A percentile compares a stretch with the other conserved stretches of the same genome.
Evolutionary conservation across 148 eudicot species (phyloP).

Genomic region (Arctostaphylos glauca): DNA sequence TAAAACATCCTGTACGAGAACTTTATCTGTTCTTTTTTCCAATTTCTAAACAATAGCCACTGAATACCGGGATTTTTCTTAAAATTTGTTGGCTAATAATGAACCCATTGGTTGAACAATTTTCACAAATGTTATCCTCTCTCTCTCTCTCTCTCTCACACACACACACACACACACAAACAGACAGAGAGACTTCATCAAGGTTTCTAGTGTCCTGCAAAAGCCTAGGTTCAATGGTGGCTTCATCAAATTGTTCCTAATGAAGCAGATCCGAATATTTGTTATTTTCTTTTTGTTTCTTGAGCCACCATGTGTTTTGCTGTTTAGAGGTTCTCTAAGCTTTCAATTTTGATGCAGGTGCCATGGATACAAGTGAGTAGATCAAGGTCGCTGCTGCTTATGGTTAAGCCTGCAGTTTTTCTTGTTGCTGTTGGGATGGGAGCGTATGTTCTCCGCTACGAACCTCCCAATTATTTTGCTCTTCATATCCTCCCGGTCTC

Average conservation of each 20-base stretch:
- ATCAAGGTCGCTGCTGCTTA: constrained; percentile 81
- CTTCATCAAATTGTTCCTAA: neutral
- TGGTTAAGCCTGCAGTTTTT: constrained; percentile 76
- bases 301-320: neutral
- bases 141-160: neutral
- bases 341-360: constrained; percentile 40
- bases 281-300: neutral
- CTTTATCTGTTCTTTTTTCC: neutral
- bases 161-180: neutral
- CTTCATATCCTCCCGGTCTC: neutral
- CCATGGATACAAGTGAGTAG: constrained; percentile 98
- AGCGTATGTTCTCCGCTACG: constrained; percentile 51
- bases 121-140: neutral
- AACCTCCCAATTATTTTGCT: constrained; percentile 9
- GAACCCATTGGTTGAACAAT: neutral
- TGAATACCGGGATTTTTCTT: neutral
- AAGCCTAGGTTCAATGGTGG: constrained; percentile 8
- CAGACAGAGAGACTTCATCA: neutral
- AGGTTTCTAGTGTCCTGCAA: neutral
- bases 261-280: neutral
- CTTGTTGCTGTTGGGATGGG: constrained; percentile 76
- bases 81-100: neutral
- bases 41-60: neutral
- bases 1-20: neutral
- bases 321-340: neutral